These are phyloP conservation scores for Rubia tinctorum DNA, from an alignment of 305 asterid species.

Conservation along the genomic window DNA sequence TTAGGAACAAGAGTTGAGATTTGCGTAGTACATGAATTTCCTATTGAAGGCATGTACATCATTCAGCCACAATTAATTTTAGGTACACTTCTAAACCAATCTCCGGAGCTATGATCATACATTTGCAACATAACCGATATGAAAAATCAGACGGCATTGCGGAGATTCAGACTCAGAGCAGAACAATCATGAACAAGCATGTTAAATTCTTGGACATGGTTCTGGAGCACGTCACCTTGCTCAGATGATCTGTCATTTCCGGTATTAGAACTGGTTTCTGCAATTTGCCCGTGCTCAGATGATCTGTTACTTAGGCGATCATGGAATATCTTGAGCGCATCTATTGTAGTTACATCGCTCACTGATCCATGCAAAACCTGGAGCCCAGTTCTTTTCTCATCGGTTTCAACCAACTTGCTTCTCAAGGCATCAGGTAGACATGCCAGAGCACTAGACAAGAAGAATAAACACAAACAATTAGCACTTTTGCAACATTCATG, in stretches of 20 bases:
- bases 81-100: background rate
- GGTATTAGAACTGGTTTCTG: constrained; percentile 18
- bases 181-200: constrained; percentile 49
- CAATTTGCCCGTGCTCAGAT: constrained; percentile 21
- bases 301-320: constrained; percentile 35
- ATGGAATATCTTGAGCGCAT: constrained; percentile 49
- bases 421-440: constrained; percentile 49
- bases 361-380: constrained; percentile 47
- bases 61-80: background rate
- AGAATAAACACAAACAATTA: background rate
- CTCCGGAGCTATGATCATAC: background rate
- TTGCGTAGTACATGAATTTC: background rate
- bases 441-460: constrained; percentile 44
- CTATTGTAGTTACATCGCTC: constrained; percentile 47
- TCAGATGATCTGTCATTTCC: constrained; percentile 23
- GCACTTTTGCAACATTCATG: background rate
- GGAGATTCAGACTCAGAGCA: constrained; percentile 30
- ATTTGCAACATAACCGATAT: background rate
- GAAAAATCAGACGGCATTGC: constrained; percentile 4
- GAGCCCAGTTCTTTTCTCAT: constrained; percentile 50
- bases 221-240: constrained; percentile 24
- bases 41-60: background rate
- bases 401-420: constrained; percentile 57
- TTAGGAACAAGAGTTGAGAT: background rate
- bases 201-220: constrained; percentile 40